Conservation (phyloP, 805 yeast genomes). For the Sugiyamaella boreocaroliniensis region DNA sequence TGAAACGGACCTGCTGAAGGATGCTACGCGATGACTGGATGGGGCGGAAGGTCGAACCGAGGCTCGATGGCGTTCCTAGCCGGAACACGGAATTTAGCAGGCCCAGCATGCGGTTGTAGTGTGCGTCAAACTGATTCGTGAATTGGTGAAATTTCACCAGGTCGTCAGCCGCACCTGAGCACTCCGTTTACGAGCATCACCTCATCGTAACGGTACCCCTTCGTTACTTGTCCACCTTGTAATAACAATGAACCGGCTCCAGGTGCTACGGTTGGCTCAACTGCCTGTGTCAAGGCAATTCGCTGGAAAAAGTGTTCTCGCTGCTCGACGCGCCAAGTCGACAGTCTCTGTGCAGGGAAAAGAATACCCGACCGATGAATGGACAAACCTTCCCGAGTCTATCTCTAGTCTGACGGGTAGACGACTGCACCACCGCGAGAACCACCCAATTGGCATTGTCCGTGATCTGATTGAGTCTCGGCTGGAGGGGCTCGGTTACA, state of each 20-base stretch:
- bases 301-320: not conserved
- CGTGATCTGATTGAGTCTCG: constrained; percentile 64
- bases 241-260: not conserved
- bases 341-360: constrained; percentile 39
- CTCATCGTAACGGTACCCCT: not conserved
- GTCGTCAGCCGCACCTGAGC: not conserved
- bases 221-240: too few species aligned
- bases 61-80: not conserved
- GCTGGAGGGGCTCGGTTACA: constrained; percentile 55
- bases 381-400: constrained; percentile 80
- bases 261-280: not conserved
- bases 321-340: not conserved
- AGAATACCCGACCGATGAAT: constrained; percentile 54
- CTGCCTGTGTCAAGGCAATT: not conserved
- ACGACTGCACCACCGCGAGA: constrained; percentile 60
- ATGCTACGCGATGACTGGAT: not conserved
- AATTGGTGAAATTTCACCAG: not conserved
- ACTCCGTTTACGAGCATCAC: not conserved
- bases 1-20: constrained; percentile 13
- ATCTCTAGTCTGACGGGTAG: constrained; percentile 64
- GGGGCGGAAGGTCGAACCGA: not conserved
- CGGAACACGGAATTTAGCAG: not conserved
- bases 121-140: not conserved
- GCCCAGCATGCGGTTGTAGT: not conserved
- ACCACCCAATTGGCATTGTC: constrained; percentile 88